Base-by-base conservation (phyloP, 2,329 filamentous ascomycete genomes). In the Neofusicoccum kwambonambiense region DNA sequence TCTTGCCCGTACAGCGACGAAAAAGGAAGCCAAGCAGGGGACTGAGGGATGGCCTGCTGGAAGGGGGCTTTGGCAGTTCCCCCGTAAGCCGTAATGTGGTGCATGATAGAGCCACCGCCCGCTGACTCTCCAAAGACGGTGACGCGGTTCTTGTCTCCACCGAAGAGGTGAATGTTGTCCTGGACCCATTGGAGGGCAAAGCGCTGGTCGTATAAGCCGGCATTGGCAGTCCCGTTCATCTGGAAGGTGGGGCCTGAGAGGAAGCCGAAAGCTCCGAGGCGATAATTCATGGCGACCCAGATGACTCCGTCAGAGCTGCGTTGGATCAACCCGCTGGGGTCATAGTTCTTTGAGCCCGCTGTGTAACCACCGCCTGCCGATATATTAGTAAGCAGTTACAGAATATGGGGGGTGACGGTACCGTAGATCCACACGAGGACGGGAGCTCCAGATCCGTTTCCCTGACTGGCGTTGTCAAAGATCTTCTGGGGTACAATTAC, bases 151-250 rank as follows among this genome's bases (percentile, higher is more conserved):
- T 22, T 22, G 22, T 22, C 22, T 22, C 22, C 22, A 22, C 22
- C 22, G 22, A 22, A 86, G 1, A 78, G 71, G 54, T 79, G 72
- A 64, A 86, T 84, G 65, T 85, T 75, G 31, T 80, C 70, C 49
- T 82, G 78, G 6, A 86, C 78, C 84, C 84, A 87, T 68, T 84
- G 73, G 11, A 87, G 73, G 39, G 82, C 82, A 17, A 83, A 73
- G 11, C 80, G 76, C 69, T 86, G 83, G 61, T 85, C 83, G 57
- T 79, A 73, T 0, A 84, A 71, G 1, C 76, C 83, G 3, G 78
- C 80, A 68, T 86, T 86, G 4, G 81, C 75, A 3, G 76, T 77
- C 3, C 82, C 82, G 65, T 79, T 74, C 19, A 72, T 67, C 35
- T 79, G 76, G 52, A 82, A 75, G 31, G 73, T 81, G 15, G 79